Evolutionary conservation across 805 yeast genomes (phyloP), one percentile per base, ranked within the genome.

Genomic region (Zygosaccharomyces kombuchaensis): DNA sequence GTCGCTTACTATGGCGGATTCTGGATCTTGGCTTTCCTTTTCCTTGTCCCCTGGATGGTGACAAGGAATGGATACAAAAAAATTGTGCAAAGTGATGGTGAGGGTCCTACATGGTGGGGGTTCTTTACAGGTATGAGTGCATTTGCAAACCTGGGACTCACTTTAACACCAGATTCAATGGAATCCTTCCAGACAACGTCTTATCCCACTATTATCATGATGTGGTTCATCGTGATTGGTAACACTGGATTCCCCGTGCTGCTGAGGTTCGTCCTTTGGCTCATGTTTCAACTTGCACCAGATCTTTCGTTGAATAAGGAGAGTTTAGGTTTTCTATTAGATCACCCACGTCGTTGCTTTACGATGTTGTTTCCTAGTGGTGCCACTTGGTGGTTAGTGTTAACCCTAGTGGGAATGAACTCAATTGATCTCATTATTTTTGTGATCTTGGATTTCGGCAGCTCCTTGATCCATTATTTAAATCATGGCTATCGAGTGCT

Each of bases 271-370:
- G 72, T 87, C 30, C 84, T 93, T 40, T 93, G 97, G 97, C 46
- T 82, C 1, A 54, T 84, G 65, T 81, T 78, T 68, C 84, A 81
- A 52, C 35, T 82, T 13, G 72, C 95, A 0, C 84, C 76, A 31
- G 86, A 82, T 1, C 61, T 83, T 27, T 82, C 91, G 0, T 68
- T 78, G 50, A 55, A 65, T 26, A 77, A 76, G 47, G 98, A 93
- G 59, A 84, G 95, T 5, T 67, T 90, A 12, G 90, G 87, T 0
- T 93, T 93, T 55, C 66, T 93, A 47, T 71, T 93, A 34, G 97
- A 90, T 51, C 99, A 93, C 64, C 99, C 99, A 1, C 81, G 99
- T 60, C 84, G 99, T 58, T 93, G 99, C 63, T 93, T 91, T 60
- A 89, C 98, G 3, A 68, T 93, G 47, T 70, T 93, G 46, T 93